Base-by-base conservation (phyloP, 2,329 filamentous ascomycete genomes). In the Aspergillus novoparasiticus region DNA sequence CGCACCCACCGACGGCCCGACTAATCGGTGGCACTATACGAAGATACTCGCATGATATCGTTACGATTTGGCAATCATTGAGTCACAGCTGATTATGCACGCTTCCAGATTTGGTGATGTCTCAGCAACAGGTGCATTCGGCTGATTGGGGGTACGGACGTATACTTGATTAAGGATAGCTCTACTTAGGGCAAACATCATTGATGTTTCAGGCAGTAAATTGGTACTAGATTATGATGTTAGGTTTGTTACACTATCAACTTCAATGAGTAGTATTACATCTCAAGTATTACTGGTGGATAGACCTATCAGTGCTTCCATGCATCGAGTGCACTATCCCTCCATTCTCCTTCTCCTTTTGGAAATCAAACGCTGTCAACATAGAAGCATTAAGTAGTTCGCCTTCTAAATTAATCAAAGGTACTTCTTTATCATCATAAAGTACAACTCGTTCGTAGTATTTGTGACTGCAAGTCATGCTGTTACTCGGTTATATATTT, bases 1-100 rank as follows among this genome's bases (percentile, higher is more conserved):
- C 34, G 57, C 41, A 28, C 34, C 23, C 61, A 65, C 67, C 65
- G 69, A 59, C 32, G 53, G 56, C 30, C 59, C 51, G 58, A 57
- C 28, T 51, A 9, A 34, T 51, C 48, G 48, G 48, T n/a, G n/a
- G 16, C 32, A 32, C 48, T 19, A 16, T 19, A 28, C 14, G 46
- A 9, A 50, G 23, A 28, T n/a, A 41, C 39, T 19, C 39, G 39
- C 8, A n/a, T 41, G 39, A 41, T 41, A 41, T 41, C 16, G 36
- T 41, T 14, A 14, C 12, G 14, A 36, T 36, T 36, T 36, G 5
- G 34, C 34, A 36, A 36, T 36, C 14, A 6, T 16, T 36, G 34
- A 16, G 34, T 36, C 34, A 36, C 34, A 6, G 34, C 34, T 36
- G 34, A 36, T 16, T 36, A 16, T 16, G 34, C 14, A 36, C 6